Evolutionary conservation across 2,329 filamentous ascomycete genomes (phyloP), one percentile per base, ranked within the genome.

Genomic region (Aspergillus ochraceoroseus): DNA sequence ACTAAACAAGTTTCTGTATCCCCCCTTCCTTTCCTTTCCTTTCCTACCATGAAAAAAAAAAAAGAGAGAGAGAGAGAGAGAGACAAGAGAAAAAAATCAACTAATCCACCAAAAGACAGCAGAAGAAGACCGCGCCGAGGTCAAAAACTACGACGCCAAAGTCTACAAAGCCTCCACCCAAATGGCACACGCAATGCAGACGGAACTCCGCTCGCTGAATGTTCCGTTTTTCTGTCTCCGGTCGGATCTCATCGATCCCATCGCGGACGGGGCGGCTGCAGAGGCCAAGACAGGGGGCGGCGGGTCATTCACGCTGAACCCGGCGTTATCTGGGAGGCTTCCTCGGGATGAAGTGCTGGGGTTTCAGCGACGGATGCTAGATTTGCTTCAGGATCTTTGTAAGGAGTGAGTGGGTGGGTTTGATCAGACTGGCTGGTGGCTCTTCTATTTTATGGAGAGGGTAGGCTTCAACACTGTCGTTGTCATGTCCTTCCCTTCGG

Each of bases 211-310:
- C 41, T 65, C 61, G 5, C 57, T 83, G 20, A 77, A 74, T 6
- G 72, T 82, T 23, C 79, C 79, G 0, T 82, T 82, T 55, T 82
- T 80, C 53, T 73, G 71, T 4, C 72, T 75, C 18, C 67, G 63
- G 68, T 7, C 52, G 74, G 22, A 60, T 77, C 12, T 49, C 20
- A 9, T 22, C 20, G n/a, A n/a, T n/a, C n/a, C n/a, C 54, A 57
- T 60, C 30, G 33, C 28, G 31, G 39, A 35, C 31, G 32, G 15
- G 8, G n/a, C 14, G 9, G 8, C 35, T 2, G 15, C 19, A 7
- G 25, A 25, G 1, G 7, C n/a, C n/a, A n/a, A n/a, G n/a, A n/a
- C n/a, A n/a, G n/a, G n/a, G n/a, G n/a, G n/a, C n/a, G n/a, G n/a
- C n/a, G n/a, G n/a, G n/a, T n/a, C 17, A 12, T 5, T 15, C n/a